Evolutionary conservation across 345 rosid genomes (phyloP).

Genomic region (Corchorus capsularis): DNA sequence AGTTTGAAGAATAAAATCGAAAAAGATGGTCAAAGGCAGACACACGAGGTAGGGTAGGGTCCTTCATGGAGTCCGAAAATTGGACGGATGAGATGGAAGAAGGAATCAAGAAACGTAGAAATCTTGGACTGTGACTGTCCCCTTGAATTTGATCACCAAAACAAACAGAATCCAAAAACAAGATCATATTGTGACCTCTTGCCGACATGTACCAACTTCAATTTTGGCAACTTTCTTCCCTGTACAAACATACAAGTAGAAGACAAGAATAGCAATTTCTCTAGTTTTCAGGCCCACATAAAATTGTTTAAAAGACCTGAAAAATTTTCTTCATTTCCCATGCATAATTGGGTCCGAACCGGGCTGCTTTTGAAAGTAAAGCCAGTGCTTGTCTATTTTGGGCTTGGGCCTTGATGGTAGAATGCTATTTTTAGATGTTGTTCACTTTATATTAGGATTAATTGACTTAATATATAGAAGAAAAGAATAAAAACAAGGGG

Average conservation of each 20-base stretch:
- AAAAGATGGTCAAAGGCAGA: neutral
- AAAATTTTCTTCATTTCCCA: neutral
- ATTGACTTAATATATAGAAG: no score
- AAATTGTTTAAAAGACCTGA: neutral
- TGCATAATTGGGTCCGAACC: neutral
- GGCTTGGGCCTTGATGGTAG: neutral
- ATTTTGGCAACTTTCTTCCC: neutral
- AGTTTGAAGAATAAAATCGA: neutral
- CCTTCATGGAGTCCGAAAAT: neutral
- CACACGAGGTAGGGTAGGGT: neutral
- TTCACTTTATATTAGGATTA: neutral
- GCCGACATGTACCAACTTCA: neutral
- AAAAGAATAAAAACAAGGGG: no score
- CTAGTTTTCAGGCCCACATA: neutral
- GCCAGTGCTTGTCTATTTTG: neutral
- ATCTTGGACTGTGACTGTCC: neutral
- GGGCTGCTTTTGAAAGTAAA: neutral
- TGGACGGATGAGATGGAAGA: neutral
- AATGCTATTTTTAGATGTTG: no score
- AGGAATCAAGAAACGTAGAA: neutral
- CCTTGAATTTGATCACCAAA: neutral
- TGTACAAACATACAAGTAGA: no score
- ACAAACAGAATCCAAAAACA: neutral
- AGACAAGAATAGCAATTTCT: neutral
- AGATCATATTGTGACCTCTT: neutral